Evolutionary conservation across 1,284 basidiomycete genomes (phyloP), one percentile per base, ranked within the genome.

Genomic region (Serendipita sp.): DNA sequence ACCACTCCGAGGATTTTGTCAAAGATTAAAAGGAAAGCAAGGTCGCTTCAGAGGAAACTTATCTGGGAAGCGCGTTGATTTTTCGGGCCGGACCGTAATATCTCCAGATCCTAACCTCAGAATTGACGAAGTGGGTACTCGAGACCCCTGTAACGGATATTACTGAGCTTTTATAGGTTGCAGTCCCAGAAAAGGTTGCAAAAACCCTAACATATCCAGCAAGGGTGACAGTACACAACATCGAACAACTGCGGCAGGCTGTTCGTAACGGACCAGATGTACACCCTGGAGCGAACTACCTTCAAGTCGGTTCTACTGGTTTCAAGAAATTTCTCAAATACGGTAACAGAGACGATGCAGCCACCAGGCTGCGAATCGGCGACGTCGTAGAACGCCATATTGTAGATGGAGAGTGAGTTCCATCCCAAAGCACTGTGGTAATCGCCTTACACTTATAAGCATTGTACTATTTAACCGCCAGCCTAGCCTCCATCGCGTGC

Each of bases 401-500:
- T 61, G 79, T 91, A 42, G 96, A 99, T 71, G 94, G 95, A 63
- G 96, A 99, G 77, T 78, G 66, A 74, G 77, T 74, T 6, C 2
- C 8, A 1, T 3, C 29, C 13, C 17, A 3, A 15, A 26, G 4
- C 17, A 13, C 17, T 45, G 29, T 3, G 17, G 30, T 17, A 17
- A 13, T 22, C 8, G 32, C 64, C 68, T 69, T 64, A 70, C 26
- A 13, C 15, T 43, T 2, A 61, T 12, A 67, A 78, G 78, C 73
- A 88, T 99, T 66, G 93, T 97, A 1, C 79, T 99, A 45, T 99
- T 99, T 79, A 99, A 99, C 75, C 93, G 96, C 65, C 96, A 99
- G 72, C 96, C 96, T 3, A 94, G 91, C 82, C 79, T 99, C 71
- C 96, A 99, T 76, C 95, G 93, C 75, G 88, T 88, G 61, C 55